Evolutionary conservation across 805 yeast species (phyloP), one percentile per base, ranked within the genome.

Genomic region (Wickerhamomyces pijperi): DNA sequence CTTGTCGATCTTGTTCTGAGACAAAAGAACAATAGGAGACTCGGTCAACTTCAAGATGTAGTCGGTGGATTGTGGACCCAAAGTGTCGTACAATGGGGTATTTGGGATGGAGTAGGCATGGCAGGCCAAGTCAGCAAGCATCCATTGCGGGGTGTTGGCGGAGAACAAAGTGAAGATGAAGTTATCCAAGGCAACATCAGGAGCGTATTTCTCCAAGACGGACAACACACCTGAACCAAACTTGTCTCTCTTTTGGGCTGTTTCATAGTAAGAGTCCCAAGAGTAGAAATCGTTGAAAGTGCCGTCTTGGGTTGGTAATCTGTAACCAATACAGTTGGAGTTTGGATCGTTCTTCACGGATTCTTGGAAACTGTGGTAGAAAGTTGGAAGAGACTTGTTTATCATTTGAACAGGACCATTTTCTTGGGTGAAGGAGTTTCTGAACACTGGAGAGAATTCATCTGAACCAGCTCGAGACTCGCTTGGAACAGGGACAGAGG

Each of bases 71-170:
- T 67, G 68, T 1, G 78, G 67, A 3, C 80, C 81, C 42, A 74
- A 53, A 8, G 79, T 72, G 43, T 75, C 79, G 49, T 74, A 74
- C 18, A 74, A 53, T 4, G 77, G 70, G 11, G 77, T 74, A 42
- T 68, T 66, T n/a, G 73, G 55, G 32, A 64, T 68, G 55, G 69
- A 68, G 60, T 73, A 78, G 7, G 75, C 67, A 34, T 67, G 69
- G 49, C 82, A 74, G 1, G 86, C 87, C 49, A 81, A 56, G 58
- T 82, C 92, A 21, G 82, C 58, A 16, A 81, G 54, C 25, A 69
- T 65, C 92, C 92, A 82, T 57, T 82, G 84, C 8, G 71, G 64
- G 36, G 76, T 63, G 53, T 80, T 80, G 16, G 67, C 63, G 19
- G 81, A 68, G 54, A 73, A 72, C 16, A 80, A 49, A 2, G 81